phyloP scores from a whole-genome alignment of 1,139 yeast species.

The Geotrichum candidum region DNA sequence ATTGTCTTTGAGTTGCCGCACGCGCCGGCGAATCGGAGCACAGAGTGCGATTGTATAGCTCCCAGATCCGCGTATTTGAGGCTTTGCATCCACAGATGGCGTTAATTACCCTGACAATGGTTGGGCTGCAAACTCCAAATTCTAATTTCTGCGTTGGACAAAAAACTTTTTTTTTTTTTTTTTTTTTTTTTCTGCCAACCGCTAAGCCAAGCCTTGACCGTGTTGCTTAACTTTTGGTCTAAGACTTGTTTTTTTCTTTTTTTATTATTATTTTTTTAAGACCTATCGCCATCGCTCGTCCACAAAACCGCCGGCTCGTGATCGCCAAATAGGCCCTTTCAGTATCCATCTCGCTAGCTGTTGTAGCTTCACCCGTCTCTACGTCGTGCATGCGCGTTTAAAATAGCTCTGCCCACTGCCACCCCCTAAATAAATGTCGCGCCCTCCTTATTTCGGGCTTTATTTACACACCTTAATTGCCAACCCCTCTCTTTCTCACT shows the following conservation, averaged over 20 bases:
- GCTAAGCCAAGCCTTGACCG: constrained; percentile 3
- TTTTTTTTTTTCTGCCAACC: background rate
- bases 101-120: background rate
- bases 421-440: background rate
- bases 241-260: background rate
- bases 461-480: background rate
- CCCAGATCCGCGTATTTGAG: background rate
- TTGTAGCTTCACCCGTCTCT: background rate
- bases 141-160: background rate
- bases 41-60: background rate
- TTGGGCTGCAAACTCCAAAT: background rate
- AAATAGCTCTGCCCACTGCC: no score
- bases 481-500: constrained; percentile 10
- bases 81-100: background rate
- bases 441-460: background rate
- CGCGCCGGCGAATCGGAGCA: background rate
- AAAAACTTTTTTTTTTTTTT: background rate
- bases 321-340: background rate
- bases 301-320: background rate
- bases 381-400: background rate
- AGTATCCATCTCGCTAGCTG: background rate
- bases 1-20: no score
- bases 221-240: background rate
- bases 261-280: background rate
- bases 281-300: background rate